phyloP scores from a whole-genome alignment of 257 asterid species.

The Rehmannia glutinosa region DNA sequence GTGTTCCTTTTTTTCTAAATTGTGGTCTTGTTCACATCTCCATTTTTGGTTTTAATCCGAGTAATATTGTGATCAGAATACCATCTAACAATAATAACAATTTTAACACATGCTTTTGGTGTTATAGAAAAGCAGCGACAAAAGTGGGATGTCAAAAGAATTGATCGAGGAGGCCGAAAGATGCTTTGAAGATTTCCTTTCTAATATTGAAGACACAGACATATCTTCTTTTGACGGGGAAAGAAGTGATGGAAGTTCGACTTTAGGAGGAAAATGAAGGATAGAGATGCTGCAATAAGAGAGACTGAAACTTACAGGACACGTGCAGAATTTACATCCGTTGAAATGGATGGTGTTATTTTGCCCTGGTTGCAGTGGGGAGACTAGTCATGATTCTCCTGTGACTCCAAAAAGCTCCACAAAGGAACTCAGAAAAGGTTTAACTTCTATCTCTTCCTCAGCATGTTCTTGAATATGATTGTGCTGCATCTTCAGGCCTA shows the following conservation, averaged over 20 bases:
- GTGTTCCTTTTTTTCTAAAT: slow-evolving; percentile 26
- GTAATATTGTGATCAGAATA: neutral
- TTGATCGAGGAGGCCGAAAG: slow-evolving; percentile 84
- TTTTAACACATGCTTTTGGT: slow-evolving; percentile 11
- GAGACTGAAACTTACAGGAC: slow-evolving; percentile 39
- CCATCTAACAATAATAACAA: neutral
- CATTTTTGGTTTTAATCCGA: neutral
- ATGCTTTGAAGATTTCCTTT: slow-evolving; percentile 73
- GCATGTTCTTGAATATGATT: neutral
- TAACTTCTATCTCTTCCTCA: slow-evolving; percentile 12
- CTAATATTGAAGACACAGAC: slow-evolving; percentile 84
- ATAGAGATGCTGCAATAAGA: slow-evolving; percentile 31
- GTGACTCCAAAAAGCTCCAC: slow-evolving; percentile 40
- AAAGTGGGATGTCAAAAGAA: slow-evolving; percentile 42
- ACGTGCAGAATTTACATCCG: slow-evolving; percentile 36
- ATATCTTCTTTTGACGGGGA: slow-evolving; percentile 94
- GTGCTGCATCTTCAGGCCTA: neutral
- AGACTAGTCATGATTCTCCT: slow-evolving; percentile 61
- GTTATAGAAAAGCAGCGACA: slow-evolving; percentile 70
- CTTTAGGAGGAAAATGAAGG: slow-evolving; percentile 47
- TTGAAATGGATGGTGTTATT: slow-evolving; percentile 69
- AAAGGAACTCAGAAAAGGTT: slow-evolving; percentile 57
- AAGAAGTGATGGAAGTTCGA: slow-evolving; percentile 80
- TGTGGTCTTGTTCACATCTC: neutral
- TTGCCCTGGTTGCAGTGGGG: slow-evolving; percentile 97